Evolutionary conservation across 2,329 filamentous ascomycete genomes (phyloP), one percentile per base, ranked within the genome.

Genomic region (Curvularia lunata): DNA sequence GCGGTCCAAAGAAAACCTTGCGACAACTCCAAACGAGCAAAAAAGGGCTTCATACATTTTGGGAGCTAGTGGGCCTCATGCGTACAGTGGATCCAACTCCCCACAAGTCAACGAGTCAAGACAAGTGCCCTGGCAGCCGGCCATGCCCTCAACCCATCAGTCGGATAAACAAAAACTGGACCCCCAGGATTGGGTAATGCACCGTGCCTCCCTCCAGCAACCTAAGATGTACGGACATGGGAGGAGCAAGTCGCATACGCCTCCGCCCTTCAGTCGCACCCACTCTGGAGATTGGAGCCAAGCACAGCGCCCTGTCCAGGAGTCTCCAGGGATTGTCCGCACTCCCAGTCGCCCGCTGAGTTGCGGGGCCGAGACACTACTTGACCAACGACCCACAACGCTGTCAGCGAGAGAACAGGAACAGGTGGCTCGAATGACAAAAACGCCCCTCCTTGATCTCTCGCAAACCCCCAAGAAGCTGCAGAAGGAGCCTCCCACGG

Each of bases 321-420:
- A 61, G 8, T 64, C 66, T 16, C 58, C 64, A 41, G 64, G 64
- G 21, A 53, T 57, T 21, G 65, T 51, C 12, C 70, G 72, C 48
- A 68, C 67, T 30, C 67, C 71, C 9, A 74, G 72, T 45, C 67
- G 73, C n/a, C 67, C 70, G 32, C 65, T 74, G 12, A 75, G 68
- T 51, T 84, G 86, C 43, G 85, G 86, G 10, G 82, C 87, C 9
- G 82, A 79, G 40, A 74, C 77, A 4, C 72, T 84, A 55, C 75
- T 89, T 19, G 80, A 80, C 48, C 82, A 86, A 63, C 77, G 84
- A 23, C 82, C 84, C 8, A 78, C 80, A 0, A 85, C 88, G 56
- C 82, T 97, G n/a, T 92, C 91, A 19, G 92, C 92, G 18, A 86
- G 90, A 16, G 92, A 97, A 75, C 92, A 96, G 74, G 91, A 96